phyloP scores from a whole-genome alignment of 2,329 filamentous ascomycete species.

The Ceratocystis destructans region DNA sequence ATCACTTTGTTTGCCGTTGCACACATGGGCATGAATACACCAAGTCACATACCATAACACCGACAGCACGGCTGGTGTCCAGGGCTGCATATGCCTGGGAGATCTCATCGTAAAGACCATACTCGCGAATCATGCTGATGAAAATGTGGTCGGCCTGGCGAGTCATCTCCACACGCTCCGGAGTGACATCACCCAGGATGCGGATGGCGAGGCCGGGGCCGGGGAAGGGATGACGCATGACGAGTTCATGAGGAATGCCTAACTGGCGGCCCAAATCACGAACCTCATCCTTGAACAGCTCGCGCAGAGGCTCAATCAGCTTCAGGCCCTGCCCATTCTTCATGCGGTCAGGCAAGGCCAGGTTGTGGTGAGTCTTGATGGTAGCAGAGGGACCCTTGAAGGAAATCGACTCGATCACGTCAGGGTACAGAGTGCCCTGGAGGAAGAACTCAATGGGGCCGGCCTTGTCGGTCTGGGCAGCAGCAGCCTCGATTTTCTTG shows the following conservation, averaged over 20 bases:
- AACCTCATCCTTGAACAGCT: slow-evolving; percentile 61
- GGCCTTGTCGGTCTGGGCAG: slow-evolving; percentile 50
- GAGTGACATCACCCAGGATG: slow-evolving; percentile 73
- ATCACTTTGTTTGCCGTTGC: neutral
- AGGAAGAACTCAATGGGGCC: slow-evolving; percentile 73
- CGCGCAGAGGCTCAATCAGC: slow-evolving; percentile 64
- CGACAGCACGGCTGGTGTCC: slow-evolving; percentile 20
- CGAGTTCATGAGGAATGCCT: slow-evolving; percentile 26
- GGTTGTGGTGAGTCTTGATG: slow-evolving; percentile 54
- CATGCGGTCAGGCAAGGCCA: slow-evolving; percentile 48
- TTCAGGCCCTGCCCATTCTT: slow-evolving; percentile 40
- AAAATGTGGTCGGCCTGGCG: slow-evolving; percentile 64
- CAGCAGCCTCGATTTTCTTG: slow-evolving; percentile 32
- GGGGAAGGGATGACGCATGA: slow-evolving; percentile 25
- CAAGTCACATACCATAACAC: slow-evolving; percentile 19
- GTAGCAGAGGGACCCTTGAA: slow-evolving; percentile 38
- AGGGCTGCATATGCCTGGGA: slow-evolving; percentile 20
- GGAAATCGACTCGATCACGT: slow-evolving; percentile 35
- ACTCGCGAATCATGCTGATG: slow-evolving; percentile 58
- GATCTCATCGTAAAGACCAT: slow-evolving; percentile 54
- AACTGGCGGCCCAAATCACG: slow-evolving; percentile 25
- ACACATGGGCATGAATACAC: slow-evolving; percentile 6
- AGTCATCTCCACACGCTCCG: slow-evolving; percentile 63
- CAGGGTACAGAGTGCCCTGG: slow-evolving; percentile 64
- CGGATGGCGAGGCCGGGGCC: slow-evolving; percentile 54